Conservation (phyloP, 2,329 filamentous ascomycete genomes). For the Davidsoniella virescens region DNA sequence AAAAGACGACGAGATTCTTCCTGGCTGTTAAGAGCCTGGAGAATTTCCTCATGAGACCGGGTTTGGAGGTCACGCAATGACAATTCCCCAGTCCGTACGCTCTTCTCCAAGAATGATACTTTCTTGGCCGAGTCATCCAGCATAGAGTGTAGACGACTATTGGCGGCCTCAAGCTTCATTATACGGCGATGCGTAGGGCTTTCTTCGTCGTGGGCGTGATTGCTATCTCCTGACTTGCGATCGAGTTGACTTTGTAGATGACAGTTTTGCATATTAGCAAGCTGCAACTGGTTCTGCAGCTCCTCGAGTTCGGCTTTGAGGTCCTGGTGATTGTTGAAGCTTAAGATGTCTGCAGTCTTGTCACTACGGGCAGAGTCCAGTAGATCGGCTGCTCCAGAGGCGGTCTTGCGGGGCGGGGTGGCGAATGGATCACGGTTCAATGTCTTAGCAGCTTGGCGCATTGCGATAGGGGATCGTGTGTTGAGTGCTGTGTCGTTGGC, state of each 20-base stretch:
- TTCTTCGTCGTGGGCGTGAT: slow-evolving; percentile 43
- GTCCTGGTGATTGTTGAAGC: slow-evolving; percentile 80
- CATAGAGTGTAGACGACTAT: slow-evolving; percentile 81
- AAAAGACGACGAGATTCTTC: slow-evolving; percentile 74
- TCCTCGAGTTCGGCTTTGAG: slow-evolving; percentile 80
- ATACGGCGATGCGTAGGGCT: slow-evolving; percentile 67
- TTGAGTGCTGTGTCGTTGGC: slow-evolving; percentile 55
- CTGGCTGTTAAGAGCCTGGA: slow-evolving; percentile 82
- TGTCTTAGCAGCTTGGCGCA: slow-evolving; percentile 41
- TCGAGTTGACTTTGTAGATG: slow-evolving; percentile 82
- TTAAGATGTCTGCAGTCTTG: slow-evolving; percentile 58
- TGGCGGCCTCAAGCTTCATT: slow-evolving; percentile 83
- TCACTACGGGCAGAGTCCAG: slow-evolving; percentile 72
- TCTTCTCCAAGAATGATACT: slow-evolving; percentile 75
- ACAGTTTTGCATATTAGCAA: slow-evolving; percentile 87
- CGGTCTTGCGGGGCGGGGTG: slow-evolving; percentile 30
- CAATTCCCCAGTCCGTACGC: slow-evolving; percentile 70
- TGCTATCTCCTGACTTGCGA: slow-evolving; percentile 21
- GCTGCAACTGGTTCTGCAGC: slow-evolving; percentile 82
- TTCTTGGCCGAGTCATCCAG: slow-evolving; percentile 89
- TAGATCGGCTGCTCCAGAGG: slow-evolving; percentile 32
- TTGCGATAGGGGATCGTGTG: slow-evolving; percentile 57
- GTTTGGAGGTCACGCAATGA: slow-evolving; percentile 83
- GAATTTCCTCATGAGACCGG: slow-evolving; percentile 84
- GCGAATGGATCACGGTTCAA: slow-evolving; percentile 20